These are phyloP conservation scores for Bipolaris sorokiniana DNA, from an alignment of 2,329 filamentous ascomycete species.

Conservation along the genomic window DNA sequence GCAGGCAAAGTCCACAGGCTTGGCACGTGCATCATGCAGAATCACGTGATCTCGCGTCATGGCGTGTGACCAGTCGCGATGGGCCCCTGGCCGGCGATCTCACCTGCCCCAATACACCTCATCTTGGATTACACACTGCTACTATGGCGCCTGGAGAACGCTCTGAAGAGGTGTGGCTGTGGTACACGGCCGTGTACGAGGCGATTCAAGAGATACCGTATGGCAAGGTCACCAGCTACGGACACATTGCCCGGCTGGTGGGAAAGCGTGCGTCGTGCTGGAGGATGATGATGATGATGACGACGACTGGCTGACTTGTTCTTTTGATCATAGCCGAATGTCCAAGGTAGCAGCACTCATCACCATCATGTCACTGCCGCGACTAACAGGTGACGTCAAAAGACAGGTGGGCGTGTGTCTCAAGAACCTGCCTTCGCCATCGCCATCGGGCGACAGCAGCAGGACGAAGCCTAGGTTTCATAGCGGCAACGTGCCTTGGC, in stretches of 20 bases:
- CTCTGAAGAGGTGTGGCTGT: slow-evolving; percentile 75
- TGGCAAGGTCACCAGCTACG: slow-evolving; percentile 87
- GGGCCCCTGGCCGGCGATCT: slow-evolving; percentile 1
- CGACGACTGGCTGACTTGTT: slow-evolving; percentile 31
- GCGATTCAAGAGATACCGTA: slow-evolving; percentile 84
- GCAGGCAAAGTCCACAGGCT: slow-evolving; percentile 10
- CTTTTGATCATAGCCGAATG: slow-evolving; percentile 50
- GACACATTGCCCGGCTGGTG: slow-evolving; percentile 75
- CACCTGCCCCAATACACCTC: not conserved
- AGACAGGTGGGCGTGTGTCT: slow-evolving; percentile 89
- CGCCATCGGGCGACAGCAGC: slow-evolving; percentile 50
- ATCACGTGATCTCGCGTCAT: slow-evolving; percentile 35
- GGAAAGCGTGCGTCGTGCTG: slow-evolving; percentile 67
- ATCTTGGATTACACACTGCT: not conserved
- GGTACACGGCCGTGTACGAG: slow-evolving; percentile 78
- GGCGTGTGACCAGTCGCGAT: slow-evolving; percentile 21
- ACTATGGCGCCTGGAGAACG: slow-evolving; percentile 63
- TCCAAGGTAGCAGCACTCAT: slow-evolving; percentile 50
- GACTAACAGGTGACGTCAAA: slow-evolving; percentile 49
- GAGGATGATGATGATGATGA: slow-evolving; percentile 18
- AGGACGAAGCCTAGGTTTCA: slow-evolving; percentile 64
- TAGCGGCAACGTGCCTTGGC: slow-evolving; percentile 85
- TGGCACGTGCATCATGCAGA: slow-evolving; percentile 11
- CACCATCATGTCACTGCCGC: slow-evolving; percentile 15
- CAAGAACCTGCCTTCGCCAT: slow-evolving; percentile 77